Conservation (phyloP, 1,284 basidiomycete genomes). For the Cutaneotrichosporon daszewskae region DNA sequence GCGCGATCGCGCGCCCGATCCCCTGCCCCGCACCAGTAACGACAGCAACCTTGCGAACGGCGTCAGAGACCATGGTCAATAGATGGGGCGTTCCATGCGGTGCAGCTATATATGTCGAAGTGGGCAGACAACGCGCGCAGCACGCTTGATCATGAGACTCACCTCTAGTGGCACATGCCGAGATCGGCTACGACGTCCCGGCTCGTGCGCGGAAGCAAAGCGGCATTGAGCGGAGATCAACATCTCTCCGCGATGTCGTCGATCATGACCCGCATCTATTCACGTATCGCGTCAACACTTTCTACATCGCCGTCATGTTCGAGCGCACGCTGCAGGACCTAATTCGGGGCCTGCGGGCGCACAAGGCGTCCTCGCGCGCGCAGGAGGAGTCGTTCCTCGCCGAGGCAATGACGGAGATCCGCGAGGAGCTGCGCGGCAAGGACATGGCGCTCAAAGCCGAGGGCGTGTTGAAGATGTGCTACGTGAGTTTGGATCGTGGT, state of each 20-base stretch:
- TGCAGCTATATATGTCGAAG: no score
- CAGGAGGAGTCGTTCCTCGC: constrained; percentile 50
- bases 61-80: no score
- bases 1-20: constrained; percentile 50
- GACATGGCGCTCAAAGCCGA: constrained; percentile 97
- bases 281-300: neutral
- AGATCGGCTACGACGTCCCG: neutral
- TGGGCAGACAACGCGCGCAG: no score
- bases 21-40: constrained; percentile 50
- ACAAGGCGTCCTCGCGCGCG: constrained; percentile 45
- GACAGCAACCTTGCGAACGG: constrained; percentile 33
- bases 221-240: no score
- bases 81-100: no score
- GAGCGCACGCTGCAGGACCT: constrained; percentile 88
- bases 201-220: neutral
- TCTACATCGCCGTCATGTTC: constrained; percentile 59
- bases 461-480: constrained; percentile 92
- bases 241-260: no score
- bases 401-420: constrained; percentile 62
- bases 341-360: constrained; percentile 73
- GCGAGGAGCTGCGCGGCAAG: constrained; percentile 81
- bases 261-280: no score
- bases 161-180: no score
- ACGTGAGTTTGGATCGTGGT: no score
- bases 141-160: no score